Evolutionary conservation across 768 basidiomycete species (phyloP), one percentile per base, ranked within the genome.

Genomic region (Tephrocybe rancida): DNA sequence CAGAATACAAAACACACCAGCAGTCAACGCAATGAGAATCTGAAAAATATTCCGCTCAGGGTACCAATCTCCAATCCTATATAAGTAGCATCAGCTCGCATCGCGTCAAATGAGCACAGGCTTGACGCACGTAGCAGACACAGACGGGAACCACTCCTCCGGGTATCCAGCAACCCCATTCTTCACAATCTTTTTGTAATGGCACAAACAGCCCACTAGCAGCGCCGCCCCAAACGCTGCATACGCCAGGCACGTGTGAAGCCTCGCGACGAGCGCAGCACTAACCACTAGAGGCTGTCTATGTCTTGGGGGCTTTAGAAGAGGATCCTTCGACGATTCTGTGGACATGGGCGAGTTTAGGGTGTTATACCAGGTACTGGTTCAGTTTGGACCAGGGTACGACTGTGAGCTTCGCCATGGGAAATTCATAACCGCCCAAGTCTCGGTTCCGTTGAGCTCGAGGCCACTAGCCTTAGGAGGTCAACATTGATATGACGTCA

Each of bases 61-160:
- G 57, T 87, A 91, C 87, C 90, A 92, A 73, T 96, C 93, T 2
- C 94, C 93, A 49, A 95, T 90, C 5, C 91, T 94, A 48, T 37
- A 42, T 34, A 5, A 21, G 18, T 10, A 50, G 7, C 39, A 39
- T 54, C 35, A 46, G 34, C 45, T 48, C 42, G 30, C 18, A 32
- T 19, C 22, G 24, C 21, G 24, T 13, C 4, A n/a, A 16, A 22
- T 5, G 44, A 45, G 9, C 5, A 14, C 43, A 22, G 22, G 19
- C 13, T 8, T 27, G 11, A 75, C 86, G 56, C 65, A 89, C 86
- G 90, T 88, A 11, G 88, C 86, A 34, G 90, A 91, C 8, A 96
- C 94, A 4, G 91, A 93, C 6, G 94, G 94, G 58, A 91, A 90
- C 89, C 89, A 95, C 65, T 96, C 93, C 44, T 92, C 72, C 0